Conservation (phyloP, 2,329 filamentous ascomycete species). For the Aphanocladium album region DNA sequence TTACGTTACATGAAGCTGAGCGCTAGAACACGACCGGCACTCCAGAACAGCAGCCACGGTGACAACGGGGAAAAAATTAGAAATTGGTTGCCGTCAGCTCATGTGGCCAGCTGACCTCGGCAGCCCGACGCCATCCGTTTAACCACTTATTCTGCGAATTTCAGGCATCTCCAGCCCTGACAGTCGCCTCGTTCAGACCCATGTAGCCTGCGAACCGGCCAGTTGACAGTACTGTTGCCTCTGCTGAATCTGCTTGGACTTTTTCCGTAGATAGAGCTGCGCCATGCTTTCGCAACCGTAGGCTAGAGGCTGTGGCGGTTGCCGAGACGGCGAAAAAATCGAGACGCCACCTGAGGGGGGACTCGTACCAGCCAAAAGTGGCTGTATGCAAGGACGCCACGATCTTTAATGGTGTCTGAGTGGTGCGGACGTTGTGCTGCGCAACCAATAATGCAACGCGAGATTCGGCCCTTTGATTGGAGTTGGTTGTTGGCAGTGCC, state of each 20-base stretch:
- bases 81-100: background rate
- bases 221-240: background rate
- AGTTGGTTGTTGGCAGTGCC: background rate
- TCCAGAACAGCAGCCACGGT: constrained; percentile 4
- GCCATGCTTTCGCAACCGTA: too few relatives aligned
- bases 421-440: background rate
- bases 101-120: constrained; percentile 5
- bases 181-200: background rate
- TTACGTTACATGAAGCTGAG: constrained; percentile 12
- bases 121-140: constrained; percentile 1
- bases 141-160: background rate
- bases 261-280: too few relatives aligned
- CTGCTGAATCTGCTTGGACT: background rate
- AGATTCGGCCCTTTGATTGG: constrained; percentile 5
- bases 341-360: background rate
- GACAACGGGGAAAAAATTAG: background rate
- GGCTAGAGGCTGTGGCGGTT: background rate
- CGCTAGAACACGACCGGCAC: background rate
- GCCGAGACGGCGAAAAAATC: background rate
- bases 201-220: background rate
- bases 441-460: background rate
- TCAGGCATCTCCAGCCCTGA: background rate
- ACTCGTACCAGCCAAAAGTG: constrained; percentile 3
- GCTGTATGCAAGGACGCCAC: constrained; percentile 6
- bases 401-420: background rate